A percentile compares a stretch with the other conserved stretches of the same genome.
Evolutionary conservation across 176 grass and related monocot species (phyloP).

Genomic region (Miscanthus lutarioriparius): DNA sequence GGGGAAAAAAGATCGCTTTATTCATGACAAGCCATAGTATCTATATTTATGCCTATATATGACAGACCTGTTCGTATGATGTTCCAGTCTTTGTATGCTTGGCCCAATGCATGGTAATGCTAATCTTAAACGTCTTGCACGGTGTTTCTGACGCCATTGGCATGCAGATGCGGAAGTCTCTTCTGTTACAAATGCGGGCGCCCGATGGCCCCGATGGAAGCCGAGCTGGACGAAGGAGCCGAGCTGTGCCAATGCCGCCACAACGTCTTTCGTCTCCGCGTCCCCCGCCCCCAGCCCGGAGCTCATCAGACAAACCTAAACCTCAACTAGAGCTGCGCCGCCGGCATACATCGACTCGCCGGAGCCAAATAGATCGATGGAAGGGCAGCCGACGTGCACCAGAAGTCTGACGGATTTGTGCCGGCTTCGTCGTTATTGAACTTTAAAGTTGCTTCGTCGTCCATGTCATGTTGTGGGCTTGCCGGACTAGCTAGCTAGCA

Average conservation of each 20-base stretch:
- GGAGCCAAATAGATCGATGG: background rate
- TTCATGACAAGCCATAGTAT: too few relatives aligned
- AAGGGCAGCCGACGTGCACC: background rate
- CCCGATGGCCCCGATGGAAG: too few relatives aligned
- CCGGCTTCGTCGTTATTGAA: background rate
- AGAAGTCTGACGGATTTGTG: background rate
- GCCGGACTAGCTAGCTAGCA: background rate
- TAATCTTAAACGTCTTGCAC: background rate
- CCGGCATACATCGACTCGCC: background rate
- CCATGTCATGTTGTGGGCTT: background rate
- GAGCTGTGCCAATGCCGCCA: background rate
- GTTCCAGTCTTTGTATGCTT: background rate
- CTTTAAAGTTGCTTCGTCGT: background rate
- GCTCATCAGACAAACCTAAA: background rate
- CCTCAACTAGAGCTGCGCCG: background rate
- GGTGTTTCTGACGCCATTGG: background rate
- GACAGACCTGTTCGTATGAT: too few relatives aligned
- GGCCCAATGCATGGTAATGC: background rate
- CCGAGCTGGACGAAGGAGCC: background rate
- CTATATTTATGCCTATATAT: too few relatives aligned
- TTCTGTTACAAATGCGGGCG: background rate
- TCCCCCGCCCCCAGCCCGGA: background rate
- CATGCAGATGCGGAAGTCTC: conserved; percentile 16
- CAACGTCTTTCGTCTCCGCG: background rate
- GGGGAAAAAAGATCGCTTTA: too few relatives aligned